phyloP scores from a whole-genome alignment of 164 flowering plant species.

The Echeveria elegans region DNA sequence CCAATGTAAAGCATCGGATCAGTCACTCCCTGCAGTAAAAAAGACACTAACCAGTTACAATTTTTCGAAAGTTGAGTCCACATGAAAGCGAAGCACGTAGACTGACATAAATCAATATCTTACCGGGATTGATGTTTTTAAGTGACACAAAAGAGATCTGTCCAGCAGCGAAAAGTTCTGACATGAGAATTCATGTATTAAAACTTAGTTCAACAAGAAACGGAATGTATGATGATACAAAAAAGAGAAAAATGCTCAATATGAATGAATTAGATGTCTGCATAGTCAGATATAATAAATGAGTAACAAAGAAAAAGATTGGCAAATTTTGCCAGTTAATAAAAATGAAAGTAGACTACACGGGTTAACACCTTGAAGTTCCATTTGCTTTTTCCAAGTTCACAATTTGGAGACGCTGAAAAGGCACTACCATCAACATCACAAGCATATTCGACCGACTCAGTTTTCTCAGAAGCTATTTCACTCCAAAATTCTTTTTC shows the following conservation, averaged over 20 bases:
- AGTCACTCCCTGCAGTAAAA: conserved; percentile 8
- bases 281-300: neutral
- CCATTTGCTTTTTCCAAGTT: conserved; percentile 20
- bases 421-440: conserved; percentile 27
- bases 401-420: conserved; percentile 16
- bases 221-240: neutral
- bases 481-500: conserved; percentile 25
- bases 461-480: conserved; percentile 15
- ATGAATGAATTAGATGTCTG: neutral
- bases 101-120: neutral
- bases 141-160: conserved; percentile 16
- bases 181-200: neutral
- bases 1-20: conserved; percentile 12
- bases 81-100: neutral
- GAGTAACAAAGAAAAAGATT: neutral
- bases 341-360: neutral
- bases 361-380: conserved; percentile 18
- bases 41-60: neutral
- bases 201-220: neutral
- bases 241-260: too few species aligned
- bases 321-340: neutral
- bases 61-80: neutral
- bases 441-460: conserved; percentile 20
- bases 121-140: conserved; percentile 19
- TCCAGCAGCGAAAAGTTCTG: conserved; percentile 16